Evolutionary conservation across 495 filamentous ascomycete genomes (phyloP).

Genomic region (Neurospora sp.): DNA sequence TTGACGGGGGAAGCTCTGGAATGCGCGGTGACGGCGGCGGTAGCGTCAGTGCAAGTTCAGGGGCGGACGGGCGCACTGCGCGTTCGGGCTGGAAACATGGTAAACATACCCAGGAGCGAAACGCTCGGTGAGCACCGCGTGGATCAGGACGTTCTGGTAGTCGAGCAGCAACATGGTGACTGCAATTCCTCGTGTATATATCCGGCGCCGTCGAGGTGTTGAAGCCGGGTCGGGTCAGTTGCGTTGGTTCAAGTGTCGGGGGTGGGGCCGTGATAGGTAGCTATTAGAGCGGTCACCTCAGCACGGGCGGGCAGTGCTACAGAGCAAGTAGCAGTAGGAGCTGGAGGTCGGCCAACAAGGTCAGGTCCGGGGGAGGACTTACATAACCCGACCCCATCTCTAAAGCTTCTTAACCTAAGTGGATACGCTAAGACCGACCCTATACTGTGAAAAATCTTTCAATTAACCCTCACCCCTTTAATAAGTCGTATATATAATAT

Average conservation of each 20-base stretch:
- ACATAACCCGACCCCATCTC: no score
- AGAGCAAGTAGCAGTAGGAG: background rate
- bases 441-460: no score
- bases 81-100: background rate
- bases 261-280: background rate
- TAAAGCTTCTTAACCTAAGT: no score
- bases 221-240: background rate
- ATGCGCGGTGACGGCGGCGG: conserved; percentile 3
- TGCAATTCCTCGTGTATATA: background rate
- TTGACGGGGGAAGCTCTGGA: conserved; percentile 67
- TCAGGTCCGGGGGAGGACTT: no score
- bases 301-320: background rate
- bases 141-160: conserved; percentile 97
- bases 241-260: conserved; percentile 3
- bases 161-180: conserved; percentile 87
- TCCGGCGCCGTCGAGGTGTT: background rate
- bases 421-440: no score
- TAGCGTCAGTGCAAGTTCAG: conserved; percentile 2
- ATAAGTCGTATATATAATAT: no score
- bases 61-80: conserved; percentile 1
- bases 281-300: background rate
- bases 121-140: conserved; percentile 88
- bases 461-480: no score
- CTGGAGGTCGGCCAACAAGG: background rate
- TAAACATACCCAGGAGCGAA: conserved; percentile 63